Evolutionary conservation across 169 alveolate species (phyloP), one percentile per base, ranked within the genome.

Genomic region (Ichthyophthirius multifiliis): DNA sequence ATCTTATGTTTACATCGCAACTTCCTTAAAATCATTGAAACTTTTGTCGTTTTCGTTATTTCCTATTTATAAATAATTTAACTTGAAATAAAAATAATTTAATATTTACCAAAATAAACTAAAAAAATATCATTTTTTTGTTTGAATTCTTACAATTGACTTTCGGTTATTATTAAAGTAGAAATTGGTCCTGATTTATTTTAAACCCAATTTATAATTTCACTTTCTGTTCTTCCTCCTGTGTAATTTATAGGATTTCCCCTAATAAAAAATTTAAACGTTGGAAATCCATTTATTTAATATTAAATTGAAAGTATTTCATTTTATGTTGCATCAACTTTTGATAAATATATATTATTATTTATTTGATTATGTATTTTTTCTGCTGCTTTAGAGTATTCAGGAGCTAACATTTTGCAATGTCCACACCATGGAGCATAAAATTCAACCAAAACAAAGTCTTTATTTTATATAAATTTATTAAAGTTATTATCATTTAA

Each of bases 211-310:
- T 84, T 85, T 45, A 94, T 91, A 43, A 97, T 89, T 62, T 87
- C 95, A n/a, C 88, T 89, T 67, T 87, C 91, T 34, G 91, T 85
- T 74, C 98, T 95, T 63, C 98, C 96, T 71, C 98, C 99, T 18
- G 83, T 87, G 80, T 84, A 95, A 46, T 87, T 94, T 34, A 78
- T 78, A 16, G 88, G 77, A 37, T 63, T 37, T 27, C 71, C 71
- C 37, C 83, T 84, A 46, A 90, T 93, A 90, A 96, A 96, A 95
- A 94, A 94, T 81, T 91, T 89, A 43, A 96, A 82, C 31, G 98
- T 97, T 47, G 99, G 99, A 90, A 89, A 97, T 32, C 98, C 98
- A 65, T 89, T 87, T 35, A 97, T 86, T 30, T 86, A 95, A 90
- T 83, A 96, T 87, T 90, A 94, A 47, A 86, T 90, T 3, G 97